A percentile compares a stretch with the other conserved stretches of the same genome.
phyloP scores from a whole-genome alignment of 2,329 filamentous ascomycete genomes.

The Pestalotiopsis sp. region DNA sequence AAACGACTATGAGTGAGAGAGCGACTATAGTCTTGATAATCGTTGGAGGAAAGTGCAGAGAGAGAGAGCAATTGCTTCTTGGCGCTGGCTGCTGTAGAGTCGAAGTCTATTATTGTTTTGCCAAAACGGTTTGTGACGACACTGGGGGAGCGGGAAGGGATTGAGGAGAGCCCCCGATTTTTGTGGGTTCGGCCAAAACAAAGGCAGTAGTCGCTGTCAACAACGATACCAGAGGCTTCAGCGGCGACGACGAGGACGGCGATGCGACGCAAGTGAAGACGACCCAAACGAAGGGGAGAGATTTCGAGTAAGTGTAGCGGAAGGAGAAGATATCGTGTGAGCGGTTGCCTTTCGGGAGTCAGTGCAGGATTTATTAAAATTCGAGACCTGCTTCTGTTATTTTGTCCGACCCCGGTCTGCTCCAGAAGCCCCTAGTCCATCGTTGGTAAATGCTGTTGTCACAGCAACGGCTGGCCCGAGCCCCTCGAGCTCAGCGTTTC shows the following conservation, averaged over 20 bases:
- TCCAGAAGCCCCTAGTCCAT: not conserved
- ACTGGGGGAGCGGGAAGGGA: not conserved
- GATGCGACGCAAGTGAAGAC: not conserved
- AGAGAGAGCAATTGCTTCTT: not conserved
- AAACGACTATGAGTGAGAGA: not conserved
- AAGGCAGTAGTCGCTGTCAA: constrained; percentile 1
- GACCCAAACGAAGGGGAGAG: not conserved
- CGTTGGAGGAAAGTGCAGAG: not conserved
- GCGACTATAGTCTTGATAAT: not conserved
- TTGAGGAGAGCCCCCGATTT: not conserved
- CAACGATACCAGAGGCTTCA: not conserved
- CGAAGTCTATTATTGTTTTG: constrained; percentile 3
- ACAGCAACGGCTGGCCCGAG: not conserved
- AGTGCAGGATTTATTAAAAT: constrained; percentile 5
- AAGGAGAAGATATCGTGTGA: constrained; percentile 10
- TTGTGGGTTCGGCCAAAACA: constrained; percentile 2
- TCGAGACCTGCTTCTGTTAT: constrained; percentile 7
- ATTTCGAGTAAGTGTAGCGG: not conserved
- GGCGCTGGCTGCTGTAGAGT: not conserved
- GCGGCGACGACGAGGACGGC: not conserved
- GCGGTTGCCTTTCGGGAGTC: constrained; percentile 10
- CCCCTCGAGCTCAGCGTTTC: too few relatives aligned
- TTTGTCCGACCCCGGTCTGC: not conserved
- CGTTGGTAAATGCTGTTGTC: constrained; percentile 10
- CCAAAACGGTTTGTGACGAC: constrained; percentile 10